A percentile compares a stretch with the other conserved stretches of the same genome.
Conservation (phyloP, 2,329 filamentous ascomycete genomes). For the Gaeumannomyces sp. region DNA sequence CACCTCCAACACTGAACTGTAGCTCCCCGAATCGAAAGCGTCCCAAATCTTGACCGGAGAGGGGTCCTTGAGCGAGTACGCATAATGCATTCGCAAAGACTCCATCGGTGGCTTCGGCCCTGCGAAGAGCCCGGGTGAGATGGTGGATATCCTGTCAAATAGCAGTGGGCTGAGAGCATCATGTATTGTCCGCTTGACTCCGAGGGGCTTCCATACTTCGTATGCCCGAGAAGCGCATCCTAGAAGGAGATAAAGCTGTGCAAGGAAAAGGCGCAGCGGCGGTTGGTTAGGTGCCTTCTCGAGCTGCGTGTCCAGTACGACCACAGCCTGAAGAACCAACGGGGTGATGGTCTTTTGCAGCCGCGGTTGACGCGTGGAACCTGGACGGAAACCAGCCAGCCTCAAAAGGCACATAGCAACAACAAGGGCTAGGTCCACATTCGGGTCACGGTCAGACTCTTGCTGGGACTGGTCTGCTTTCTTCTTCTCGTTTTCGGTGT, state of each 20-base stretch:
- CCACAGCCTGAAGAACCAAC: slow-evolving; percentile 35
- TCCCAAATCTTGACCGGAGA: slow-evolving; percentile 38
- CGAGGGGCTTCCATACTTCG: slow-evolving; percentile 43
- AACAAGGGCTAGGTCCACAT: slow-evolving; percentile 26
- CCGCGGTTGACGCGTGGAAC: not conserved
- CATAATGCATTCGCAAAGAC: slow-evolving; percentile 40
- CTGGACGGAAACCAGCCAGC: slow-evolving; percentile 20
- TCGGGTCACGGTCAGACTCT: slow-evolving; percentile 21
- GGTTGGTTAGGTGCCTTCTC: slow-evolving; percentile 38
- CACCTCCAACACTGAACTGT: slow-evolving; percentile 43
- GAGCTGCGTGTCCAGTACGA: slow-evolving; percentile 44
- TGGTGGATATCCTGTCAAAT: slow-evolving; percentile 47
- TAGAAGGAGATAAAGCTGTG: slow-evolving; percentile 44
- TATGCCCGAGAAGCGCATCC: slow-evolving; percentile 42
- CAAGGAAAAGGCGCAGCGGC: slow-evolving; percentile 41
- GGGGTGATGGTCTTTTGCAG: not conserved
- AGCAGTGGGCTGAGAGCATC: slow-evolving; percentile 49
- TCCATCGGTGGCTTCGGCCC: slow-evolving; percentile 32
- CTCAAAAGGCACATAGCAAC: slow-evolving; percentile 25
- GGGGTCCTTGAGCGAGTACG: slow-evolving; percentile 31
- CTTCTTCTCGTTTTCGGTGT: slow-evolving; percentile 13
- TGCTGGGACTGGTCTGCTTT: not conserved
- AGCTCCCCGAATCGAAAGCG: slow-evolving; percentile 44
- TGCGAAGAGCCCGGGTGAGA: slow-evolving; percentile 39
- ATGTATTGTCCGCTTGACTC: slow-evolving; percentile 52